Percentiles rank a stretch among this genome's conserved stretches.
These are phyloP conservation scores for Inonotus hispidus DNA, from an alignment of 1,284 basidiomycete species.

Conservation along the genomic window DNA sequence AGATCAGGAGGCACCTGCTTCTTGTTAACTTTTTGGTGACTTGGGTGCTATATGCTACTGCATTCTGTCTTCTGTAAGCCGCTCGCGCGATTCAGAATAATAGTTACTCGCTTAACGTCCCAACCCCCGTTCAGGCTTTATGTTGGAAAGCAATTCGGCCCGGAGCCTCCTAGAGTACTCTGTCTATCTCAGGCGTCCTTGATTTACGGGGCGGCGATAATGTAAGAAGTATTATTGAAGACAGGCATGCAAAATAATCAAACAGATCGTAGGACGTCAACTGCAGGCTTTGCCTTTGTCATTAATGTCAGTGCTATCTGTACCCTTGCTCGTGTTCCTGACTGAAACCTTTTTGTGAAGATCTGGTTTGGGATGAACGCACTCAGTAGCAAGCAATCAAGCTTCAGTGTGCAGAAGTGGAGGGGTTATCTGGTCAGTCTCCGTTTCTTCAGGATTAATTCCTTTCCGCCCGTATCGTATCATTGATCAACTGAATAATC, in stretches of 20 bases:
- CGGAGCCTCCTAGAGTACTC: conserved; percentile 5
- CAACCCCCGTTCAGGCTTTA: background rate
- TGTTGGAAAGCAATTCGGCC: conserved; percentile 12
- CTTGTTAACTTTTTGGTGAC: conserved; percentile 8
- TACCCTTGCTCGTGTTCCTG: background rate
- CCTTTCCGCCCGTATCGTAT: background rate
- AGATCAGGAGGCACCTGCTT: conserved; percentile 3
- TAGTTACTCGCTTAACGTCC: background rate
- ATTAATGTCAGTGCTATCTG: conserved; percentile 3
- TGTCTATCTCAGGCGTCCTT: conserved; percentile 12
- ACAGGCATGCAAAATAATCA: background rate
- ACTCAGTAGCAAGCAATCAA: background rate
- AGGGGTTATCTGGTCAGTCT: conserved; percentile 5
- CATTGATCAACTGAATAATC: background rate
- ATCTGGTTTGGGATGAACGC: conserved; percentile 9
- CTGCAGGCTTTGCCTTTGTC: conserved; percentile 11
- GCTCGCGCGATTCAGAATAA: background rate
- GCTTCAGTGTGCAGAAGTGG: conserved; percentile 5
- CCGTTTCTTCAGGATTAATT: background rate
- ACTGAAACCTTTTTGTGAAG: background rate
- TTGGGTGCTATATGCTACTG: conserved; percentile 6
- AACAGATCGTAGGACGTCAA: conserved; percentile 1
- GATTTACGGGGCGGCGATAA: conserved; percentile 12
- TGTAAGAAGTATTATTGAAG: background rate
- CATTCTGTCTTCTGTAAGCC: conserved; percentile 6